Percentiles rank a stretch among this genome's conserved stretches.
Conservation (phyloP, 2,329 filamentous ascomycete species). For the Colletotrichum godetiae region DNA sequence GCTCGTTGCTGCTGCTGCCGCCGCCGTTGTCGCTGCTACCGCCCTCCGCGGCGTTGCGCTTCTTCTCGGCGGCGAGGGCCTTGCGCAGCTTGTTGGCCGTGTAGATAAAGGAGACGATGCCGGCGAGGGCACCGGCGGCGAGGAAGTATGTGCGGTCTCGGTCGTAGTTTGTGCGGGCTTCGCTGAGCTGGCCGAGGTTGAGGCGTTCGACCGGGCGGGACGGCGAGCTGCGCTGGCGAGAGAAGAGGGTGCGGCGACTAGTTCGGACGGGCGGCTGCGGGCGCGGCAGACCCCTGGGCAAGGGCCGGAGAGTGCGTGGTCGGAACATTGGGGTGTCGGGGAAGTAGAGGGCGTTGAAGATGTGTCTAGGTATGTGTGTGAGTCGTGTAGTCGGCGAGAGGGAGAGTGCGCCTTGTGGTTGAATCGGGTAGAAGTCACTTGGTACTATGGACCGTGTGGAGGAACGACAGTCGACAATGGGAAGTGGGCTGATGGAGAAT, state of each 20-base stretch:
- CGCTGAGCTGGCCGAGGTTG: conserved; percentile 60
- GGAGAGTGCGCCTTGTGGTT: neutral
- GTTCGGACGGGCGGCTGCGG: conserved; percentile 29
- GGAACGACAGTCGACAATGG: neutral
- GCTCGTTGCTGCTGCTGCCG: conserved; percentile 6
- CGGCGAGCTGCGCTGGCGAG: conserved; percentile 38
- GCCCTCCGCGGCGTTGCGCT: conserved; percentile 37
- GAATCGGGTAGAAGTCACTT: neutral
- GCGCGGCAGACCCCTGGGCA: conserved; percentile 37
- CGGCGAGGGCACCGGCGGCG: conserved; percentile 60
- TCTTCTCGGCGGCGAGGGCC: conserved; percentile 48
- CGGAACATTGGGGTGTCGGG: conserved; percentile 42
- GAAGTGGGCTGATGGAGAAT: conserved; percentile 23
- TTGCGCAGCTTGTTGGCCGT: conserved; percentile 63
- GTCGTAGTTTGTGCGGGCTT: conserved; percentile 61
- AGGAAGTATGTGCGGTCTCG: conserved; percentile 63
- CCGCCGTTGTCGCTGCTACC: neutral
- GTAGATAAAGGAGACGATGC: conserved; percentile 62
- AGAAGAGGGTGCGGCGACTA: conserved; percentile 49
- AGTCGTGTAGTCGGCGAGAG: neutral
- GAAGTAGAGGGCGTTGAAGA: neutral
- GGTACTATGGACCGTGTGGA: neutral
- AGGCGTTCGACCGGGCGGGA: conserved; percentile 58
- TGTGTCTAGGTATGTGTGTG: neutral
- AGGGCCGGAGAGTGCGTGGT: conserved; percentile 40